phyloP scores from a whole-genome alignment of 345 rosid genomes.

The Eutrema heterophyllum region DNA sequence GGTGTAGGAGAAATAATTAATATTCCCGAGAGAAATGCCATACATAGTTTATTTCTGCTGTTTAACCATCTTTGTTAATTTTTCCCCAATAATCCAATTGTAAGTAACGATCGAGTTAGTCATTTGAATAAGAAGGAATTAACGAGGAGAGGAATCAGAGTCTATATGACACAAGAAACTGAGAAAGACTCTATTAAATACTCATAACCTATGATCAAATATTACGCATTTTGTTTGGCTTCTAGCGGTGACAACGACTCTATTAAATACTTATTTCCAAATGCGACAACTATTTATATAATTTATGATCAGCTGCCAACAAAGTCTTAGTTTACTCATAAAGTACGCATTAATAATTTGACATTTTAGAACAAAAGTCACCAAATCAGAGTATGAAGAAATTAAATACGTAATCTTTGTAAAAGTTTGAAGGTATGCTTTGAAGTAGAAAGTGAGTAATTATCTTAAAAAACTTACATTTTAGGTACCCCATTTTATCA shows the following conservation, averaged over 20 bases:
- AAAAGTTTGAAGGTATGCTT: not conserved
- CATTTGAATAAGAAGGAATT: not conserved
- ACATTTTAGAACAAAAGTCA: not conserved
- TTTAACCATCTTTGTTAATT: not conserved
- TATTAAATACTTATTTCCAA: not conserved
- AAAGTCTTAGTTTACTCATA: slow-evolving; percentile 5
- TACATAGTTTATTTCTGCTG: not conserved
- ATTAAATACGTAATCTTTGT: not conserved
- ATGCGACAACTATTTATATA: not conserved
- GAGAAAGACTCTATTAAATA: too few relatives aligned
- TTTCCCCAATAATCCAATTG: too few relatives aligned
- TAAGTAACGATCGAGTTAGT: not conserved
- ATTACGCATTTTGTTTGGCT: slow-evolving; percentile 13
- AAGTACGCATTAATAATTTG: not conserved
- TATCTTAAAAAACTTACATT: not conserved
- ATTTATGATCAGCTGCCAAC: slow-evolving; percentile 8
- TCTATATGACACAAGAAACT: slow-evolving; percentile 3
- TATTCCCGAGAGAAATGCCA: not conserved
- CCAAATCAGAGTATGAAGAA: not conserved
- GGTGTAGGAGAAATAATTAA: not conserved
- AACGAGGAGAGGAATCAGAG: slow-evolving; percentile 6
- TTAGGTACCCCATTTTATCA: not conserved
- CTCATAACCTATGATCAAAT: not conserved
- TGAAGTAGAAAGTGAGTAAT: not conserved
- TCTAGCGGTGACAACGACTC: slow-evolving; percentile 19